These are phyloP conservation scores for Calamus simplicifolius DNA, from an alignment of 176 grass and related monocot genomes.

Conservation along the genomic window DNA sequence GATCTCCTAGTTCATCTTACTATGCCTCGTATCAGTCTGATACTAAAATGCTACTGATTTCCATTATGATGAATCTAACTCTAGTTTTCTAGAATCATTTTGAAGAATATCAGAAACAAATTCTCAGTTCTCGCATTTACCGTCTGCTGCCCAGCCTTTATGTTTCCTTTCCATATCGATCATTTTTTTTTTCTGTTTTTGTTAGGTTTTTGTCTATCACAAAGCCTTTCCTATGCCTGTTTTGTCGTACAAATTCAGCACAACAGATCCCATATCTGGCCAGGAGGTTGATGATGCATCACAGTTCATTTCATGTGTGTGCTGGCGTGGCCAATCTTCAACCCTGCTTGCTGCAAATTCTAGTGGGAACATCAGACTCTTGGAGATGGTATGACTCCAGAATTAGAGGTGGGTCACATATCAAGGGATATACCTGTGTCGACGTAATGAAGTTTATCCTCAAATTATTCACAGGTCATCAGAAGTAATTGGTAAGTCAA, in stretches of 20 bases:
- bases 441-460: background rate
- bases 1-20: too few species aligned
- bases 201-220: slow-evolving; percentile 90
- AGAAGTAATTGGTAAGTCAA: slow-evolving; percentile 4
- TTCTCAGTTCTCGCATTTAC: too few species aligned
- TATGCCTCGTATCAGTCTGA: too few species aligned
- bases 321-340: slow-evolving; percentile 75
- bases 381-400: slow-evolving; percentile 74
- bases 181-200: background rate
- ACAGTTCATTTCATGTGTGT: slow-evolving; percentile 94
- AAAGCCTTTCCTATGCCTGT: slow-evolving; percentile 94
- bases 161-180: too few species aligned
- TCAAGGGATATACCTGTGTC: background rate
- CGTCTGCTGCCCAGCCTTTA: too few species aligned
- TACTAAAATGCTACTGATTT: too few species aligned
- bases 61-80: too few species aligned
- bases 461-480: background rate
- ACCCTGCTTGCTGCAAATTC: slow-evolving; percentile 88
- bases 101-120: too few species aligned
- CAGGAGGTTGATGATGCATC: slow-evolving; percentile 72
- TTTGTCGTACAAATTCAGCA: slow-evolving; percentile 74
- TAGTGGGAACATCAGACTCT: slow-evolving; percentile 78
- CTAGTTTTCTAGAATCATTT: too few species aligned
- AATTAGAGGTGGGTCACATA: background rate
- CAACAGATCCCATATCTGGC: slow-evolving; percentile 75